Conservation (phyloP, 345 rosid genomes). For the Eucalyptus viminalis region DNA sequence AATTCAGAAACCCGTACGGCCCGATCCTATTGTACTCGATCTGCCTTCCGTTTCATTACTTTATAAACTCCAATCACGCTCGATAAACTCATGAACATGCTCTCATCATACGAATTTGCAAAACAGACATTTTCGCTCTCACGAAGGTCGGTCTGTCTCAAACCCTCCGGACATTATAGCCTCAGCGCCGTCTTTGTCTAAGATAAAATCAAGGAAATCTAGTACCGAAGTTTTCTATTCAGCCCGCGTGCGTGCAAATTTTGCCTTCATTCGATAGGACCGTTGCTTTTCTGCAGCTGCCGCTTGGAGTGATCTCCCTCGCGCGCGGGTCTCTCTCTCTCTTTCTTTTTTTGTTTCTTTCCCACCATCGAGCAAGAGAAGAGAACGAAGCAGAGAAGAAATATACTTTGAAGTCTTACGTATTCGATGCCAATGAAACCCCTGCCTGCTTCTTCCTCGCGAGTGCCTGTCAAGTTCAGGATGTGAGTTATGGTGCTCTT, state of each 20-base stretch:
- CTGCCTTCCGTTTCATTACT: not conserved
- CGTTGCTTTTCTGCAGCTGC: not conserved
- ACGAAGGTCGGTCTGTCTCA: not conserved
- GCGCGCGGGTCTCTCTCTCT: not conserved
- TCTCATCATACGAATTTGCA: not conserved
- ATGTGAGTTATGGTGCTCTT: slow-evolving; percentile 31
- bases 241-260: not conserved
- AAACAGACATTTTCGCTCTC: not conserved
- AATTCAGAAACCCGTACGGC: not conserved
- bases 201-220: not conserved
- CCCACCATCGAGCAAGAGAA: not conserved
- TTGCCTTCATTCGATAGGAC: not conserved
- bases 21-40: not conserved
- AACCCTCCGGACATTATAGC: not conserved
- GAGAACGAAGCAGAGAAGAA: not conserved
- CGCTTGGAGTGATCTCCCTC: not conserved
- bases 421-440: slow-evolving; percentile 29
- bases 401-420: not conserved
- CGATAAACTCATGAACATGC: not conserved
- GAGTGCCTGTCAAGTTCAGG: slow-evolving; percentile 66
- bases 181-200: not conserved
- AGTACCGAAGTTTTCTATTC: not conserved
- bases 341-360: not conserved
- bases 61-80: fast-evolving
- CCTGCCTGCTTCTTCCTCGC: slow-evolving; percentile 22